Percentiles rank a stretch among this genome's conserved stretches.
These are phyloP conservation scores for Kodamaea hsintzibuensis DNA, from an alignment of 805 yeast species.

Conservation along the genomic window DNA sequence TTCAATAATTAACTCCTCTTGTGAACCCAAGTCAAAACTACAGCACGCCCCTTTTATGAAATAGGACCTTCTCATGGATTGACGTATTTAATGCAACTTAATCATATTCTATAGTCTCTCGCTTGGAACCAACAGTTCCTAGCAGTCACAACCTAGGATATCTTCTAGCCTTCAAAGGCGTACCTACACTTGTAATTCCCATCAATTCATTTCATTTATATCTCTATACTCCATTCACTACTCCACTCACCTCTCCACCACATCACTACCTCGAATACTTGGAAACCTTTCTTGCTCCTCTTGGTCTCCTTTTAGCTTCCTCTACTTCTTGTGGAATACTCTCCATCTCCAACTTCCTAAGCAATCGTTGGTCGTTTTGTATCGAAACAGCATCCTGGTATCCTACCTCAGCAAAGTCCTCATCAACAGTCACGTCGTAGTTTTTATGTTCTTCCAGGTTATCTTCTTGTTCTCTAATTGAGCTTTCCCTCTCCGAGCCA, in stretches of 20 bases:
- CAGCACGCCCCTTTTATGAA: no score
- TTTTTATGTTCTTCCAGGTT: neutral
- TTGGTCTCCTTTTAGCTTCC: neutral
- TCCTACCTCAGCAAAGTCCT: conserved; percentile 21
- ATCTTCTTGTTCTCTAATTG: neutral
- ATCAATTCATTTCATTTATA: neutral
- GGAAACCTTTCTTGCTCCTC: conserved; percentile 9
- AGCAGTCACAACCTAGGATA: no score
- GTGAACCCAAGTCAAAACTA: no score
- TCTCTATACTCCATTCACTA: neutral
- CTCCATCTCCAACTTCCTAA: conserved; percentile 19
- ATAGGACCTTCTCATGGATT: no score
- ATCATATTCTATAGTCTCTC: no score
- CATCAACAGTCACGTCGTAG: conserved; percentile 19
- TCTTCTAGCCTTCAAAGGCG: no score
- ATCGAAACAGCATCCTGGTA: conserved; percentile 24
- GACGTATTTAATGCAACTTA: no score
- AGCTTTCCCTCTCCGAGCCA: neutral
- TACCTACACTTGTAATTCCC: no score
- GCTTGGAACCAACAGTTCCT: no score
- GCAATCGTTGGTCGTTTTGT: conserved; percentile 18
- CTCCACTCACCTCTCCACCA: no score
- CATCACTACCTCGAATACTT: conserved; percentile 5
- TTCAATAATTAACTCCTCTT: no score
- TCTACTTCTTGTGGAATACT: conserved; percentile 9